Base-by-base conservation (phyloP, 345 rosid species). In the Linum tenue region DNA sequence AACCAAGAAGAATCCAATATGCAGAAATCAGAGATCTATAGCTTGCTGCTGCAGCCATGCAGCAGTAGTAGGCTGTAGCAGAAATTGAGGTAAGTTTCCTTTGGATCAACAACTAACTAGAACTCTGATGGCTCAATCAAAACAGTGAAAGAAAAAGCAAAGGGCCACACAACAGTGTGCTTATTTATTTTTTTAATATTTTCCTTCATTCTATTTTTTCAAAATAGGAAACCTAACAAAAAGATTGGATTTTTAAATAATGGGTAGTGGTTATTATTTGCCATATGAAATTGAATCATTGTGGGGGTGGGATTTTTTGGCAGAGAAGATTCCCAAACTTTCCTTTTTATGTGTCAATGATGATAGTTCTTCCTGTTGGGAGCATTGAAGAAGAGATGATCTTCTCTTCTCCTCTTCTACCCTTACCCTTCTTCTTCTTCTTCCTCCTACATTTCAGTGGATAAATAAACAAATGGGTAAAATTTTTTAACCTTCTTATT, bases 361-460 rank as follows among this genome's bases (percentile, higher is more conserved):
- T 80, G 73, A 66, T 58, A 68, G 69, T 78, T 77, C 70, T 71
- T 39, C 17, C 70, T 75, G 80, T 77, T 73, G 67, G 72, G 11
- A 48, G 53, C 53, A 48, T 48, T 48, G 53, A 48, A 48, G 53
- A 48, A 48, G 53, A 48, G 63, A 65, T 73, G 75, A 60, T 62
- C 75, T 64, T 74, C 74, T 50, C 39, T 55, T 71, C 66, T 22
- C 31, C 31, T 22, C 31, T 22, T 22, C 31, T 22, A 22, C 31
- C 31, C 1, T 22, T 22, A 22, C 31, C 31, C 65, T 68, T 73
- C 73, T 63, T 62, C 75, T 64, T 64, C 53, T 72, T 72, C 72
- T 74, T 3, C 60, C 77, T 79, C 85, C 82, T 81, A 79, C 81
- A 75, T 74, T 85, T 85, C 83, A 68, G 87, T 76, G 85, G 70